Evolutionary conservation across 2,329 filamentous ascomycete species (phyloP).

Genomic region (Claviceps monticola): DNA sequence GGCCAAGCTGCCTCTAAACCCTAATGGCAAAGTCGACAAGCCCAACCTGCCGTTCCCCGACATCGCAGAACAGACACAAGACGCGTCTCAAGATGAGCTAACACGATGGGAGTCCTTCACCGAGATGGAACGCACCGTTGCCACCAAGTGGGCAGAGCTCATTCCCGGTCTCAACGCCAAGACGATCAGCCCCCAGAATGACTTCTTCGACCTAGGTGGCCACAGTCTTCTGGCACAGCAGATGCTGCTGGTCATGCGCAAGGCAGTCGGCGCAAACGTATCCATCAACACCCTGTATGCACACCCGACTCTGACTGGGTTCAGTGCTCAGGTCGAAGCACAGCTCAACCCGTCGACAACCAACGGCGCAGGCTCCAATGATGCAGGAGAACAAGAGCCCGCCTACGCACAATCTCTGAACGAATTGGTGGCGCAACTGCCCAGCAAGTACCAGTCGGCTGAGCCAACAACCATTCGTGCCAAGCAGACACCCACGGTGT

Average conservation of each 20-base stretch:
- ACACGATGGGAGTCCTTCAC: slow-evolving; percentile 38
- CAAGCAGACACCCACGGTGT: slow-evolving; percentile 38
- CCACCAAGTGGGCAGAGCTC: slow-evolving; percentile 56
- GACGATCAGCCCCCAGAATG: slow-evolving; percentile 31
- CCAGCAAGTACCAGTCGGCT: slow-evolving; percentile 20
- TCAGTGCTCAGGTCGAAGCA: slow-evolving; percentile 17
- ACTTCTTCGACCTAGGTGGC: slow-evolving; percentile 26
- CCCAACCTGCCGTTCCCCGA: slow-evolving; percentile 71
- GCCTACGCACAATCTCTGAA: slow-evolving; percentile 39
- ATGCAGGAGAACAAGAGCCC: slow-evolving; percentile 30
- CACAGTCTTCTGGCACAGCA: slow-evolving; percentile 49
- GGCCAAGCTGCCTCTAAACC: slow-evolving; percentile 51
- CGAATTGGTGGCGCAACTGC: slow-evolving; percentile 35
- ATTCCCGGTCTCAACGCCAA: slow-evolving; percentile 53
- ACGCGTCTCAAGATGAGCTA: slow-evolving; percentile 21
- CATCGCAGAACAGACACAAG: slow-evolving; percentile 44
- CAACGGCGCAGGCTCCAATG: slow-evolving; percentile 9
- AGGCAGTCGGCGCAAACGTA: slow-evolving; percentile 16
- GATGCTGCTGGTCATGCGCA: slow-evolving; percentile 49
- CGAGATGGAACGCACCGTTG: slow-evolving; percentile 25
- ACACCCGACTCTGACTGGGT: slow-evolving; percentile 14
- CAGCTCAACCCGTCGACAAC: slow-evolving; percentile 11
- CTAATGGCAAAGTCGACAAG: slow-evolving; percentile 70
- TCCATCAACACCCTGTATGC: slow-evolving; percentile 19
- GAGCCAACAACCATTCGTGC: slow-evolving; percentile 22